A percentile compares a stretch with the other conserved stretches of the same genome.
Evolutionary conservation across 1,284 basidiomycete genomes (phyloP).

Genomic region (Ceratobasidium sp.): DNA sequence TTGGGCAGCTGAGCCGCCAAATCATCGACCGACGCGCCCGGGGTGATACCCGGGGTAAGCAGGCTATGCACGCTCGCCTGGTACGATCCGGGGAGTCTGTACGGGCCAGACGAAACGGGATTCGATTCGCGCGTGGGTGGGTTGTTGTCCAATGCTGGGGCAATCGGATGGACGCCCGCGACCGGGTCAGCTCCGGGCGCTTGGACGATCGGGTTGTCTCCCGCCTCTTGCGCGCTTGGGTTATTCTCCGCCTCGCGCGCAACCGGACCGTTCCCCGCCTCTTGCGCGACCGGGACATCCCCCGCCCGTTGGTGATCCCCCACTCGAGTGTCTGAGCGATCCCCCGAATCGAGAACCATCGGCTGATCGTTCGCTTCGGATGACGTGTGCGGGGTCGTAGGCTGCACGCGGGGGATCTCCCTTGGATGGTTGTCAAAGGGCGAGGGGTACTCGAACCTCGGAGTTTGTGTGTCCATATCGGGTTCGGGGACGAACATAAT

Average conservation of each 20-base stretch:
- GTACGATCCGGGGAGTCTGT: constrained; percentile 1
- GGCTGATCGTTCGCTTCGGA: neutral
- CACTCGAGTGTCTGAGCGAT: too few species aligned
- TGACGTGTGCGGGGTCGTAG: constrained; percentile 9
- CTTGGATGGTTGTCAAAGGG: neutral
- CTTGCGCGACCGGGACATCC: neutral
- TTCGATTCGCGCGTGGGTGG: too few species aligned
- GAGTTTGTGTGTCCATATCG: neutral
- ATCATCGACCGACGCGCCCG: constrained; percentile 1
- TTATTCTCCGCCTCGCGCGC: neutral
- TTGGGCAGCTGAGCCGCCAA: neutral
- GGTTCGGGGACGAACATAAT: neutral
- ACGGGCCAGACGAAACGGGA: neutral
- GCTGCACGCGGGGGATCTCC: constrained; percentile 9
- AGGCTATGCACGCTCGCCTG: neutral
- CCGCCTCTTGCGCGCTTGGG: neutral
- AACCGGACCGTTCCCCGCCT: neutral
- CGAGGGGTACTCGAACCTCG: constrained; percentile 13
- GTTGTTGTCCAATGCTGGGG: too few species aligned
- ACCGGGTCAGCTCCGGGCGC: too few species aligned
- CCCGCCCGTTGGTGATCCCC: neutral
- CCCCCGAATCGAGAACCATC: too few species aligned
- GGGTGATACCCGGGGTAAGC: neutral
- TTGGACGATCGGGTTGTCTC: too few species aligned
- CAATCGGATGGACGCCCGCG: too few species aligned